Evolutionary conservation across 2,329 filamentous ascomycete species (phyloP).

Genomic region (Harringtonia aguacate): DNA sequence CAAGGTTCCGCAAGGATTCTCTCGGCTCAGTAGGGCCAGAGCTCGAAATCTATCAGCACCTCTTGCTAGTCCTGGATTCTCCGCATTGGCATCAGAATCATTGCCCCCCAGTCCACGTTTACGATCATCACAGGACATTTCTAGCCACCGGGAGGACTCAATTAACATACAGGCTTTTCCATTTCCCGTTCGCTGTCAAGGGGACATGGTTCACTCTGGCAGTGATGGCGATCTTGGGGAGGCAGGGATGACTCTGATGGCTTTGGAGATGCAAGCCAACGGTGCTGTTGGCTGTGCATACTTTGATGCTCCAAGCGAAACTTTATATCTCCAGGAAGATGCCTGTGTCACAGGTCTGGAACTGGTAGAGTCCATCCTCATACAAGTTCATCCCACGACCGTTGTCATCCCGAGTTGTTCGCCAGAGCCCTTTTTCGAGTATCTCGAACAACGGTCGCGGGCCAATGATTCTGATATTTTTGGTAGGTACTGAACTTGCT

Average conservation of each 20-base stretch:
- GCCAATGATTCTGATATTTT: not conserved
- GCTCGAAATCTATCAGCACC: no score
- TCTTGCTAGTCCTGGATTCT: no score
- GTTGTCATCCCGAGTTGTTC: conserved; percentile 40
- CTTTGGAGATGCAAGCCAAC: conserved; percentile 61
- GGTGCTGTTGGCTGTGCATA: conserved; percentile 74
- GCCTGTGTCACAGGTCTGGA: conserved; percentile 58
- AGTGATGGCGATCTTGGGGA: conserved; percentile 16
- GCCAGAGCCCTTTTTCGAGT: conserved; percentile 27
- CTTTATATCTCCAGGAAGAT: conserved; percentile 68
- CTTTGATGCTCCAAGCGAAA: conserved; percentile 60
- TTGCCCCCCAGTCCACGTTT: no score
- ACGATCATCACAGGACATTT: no score
- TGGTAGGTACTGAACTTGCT: no score
- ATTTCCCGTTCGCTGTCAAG: no score
- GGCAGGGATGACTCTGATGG: conserved; percentile 65
- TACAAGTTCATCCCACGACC: conserved; percentile 43
- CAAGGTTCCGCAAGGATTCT: no score
- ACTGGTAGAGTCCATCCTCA: conserved; percentile 49
- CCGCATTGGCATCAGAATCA: no score
- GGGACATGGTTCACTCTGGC: no score
- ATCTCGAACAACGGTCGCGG: conserved; percentile 15
- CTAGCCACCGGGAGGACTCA: no score
- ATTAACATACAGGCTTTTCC: no score
- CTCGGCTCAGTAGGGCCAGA: no score